Base-by-base conservation (phyloP, 164 flowering plant genomes). In the Chimonanthus salicifolius region DNA sequence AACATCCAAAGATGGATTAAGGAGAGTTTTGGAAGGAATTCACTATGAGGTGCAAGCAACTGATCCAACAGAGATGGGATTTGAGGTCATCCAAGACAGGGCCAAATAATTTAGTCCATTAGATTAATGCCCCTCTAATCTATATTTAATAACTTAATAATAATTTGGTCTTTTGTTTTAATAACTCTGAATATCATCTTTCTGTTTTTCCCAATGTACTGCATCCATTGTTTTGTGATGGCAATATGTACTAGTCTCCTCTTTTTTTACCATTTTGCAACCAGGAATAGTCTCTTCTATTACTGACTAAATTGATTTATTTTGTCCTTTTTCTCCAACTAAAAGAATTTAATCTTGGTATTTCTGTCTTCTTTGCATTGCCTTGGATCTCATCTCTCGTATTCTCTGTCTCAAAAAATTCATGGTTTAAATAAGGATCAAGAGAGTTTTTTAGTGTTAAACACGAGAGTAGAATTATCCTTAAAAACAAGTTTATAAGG, bases 1-100 rank as follows among this genome's bases (percentile, higher is more conserved):
- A 69, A 94, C 99, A 0, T 94, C 97, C 2, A 94, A 94, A 67
- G 94, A 72, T 74, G 97, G 95, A 68, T 47, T 94, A 70, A 89
- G 99, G 74, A 90, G 97, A 80, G 97, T 80, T 46, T 78, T 94
- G 5, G 99, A 92, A 1, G 99, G 99, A 3, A 83, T 94, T 51
- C 84, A 81, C 81, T 94, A 92, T 66, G 99, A 94, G 74, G 79
- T 94, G 20, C 99, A 94, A 70, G 99, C 99, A 0, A 94, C 99
- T 0, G 97, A 94, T 54, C 92, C 97, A 10, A 86, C 91, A 0
- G 99, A 94, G 87, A 94, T 94, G 99, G 99, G 93, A 2, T 72
- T 94, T 43, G 94, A 92, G 72, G 82, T 94, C 67, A 94, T 94
- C 50, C 69, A 74, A 74, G 94, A 91, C 75, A 74, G 89, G 48